Percentiles rank a stretch among this genome's conserved stretches.
Conservation (phyloP, 176 grass and related monocot genomes). For the Dendrocalamus sinicus region DNA sequence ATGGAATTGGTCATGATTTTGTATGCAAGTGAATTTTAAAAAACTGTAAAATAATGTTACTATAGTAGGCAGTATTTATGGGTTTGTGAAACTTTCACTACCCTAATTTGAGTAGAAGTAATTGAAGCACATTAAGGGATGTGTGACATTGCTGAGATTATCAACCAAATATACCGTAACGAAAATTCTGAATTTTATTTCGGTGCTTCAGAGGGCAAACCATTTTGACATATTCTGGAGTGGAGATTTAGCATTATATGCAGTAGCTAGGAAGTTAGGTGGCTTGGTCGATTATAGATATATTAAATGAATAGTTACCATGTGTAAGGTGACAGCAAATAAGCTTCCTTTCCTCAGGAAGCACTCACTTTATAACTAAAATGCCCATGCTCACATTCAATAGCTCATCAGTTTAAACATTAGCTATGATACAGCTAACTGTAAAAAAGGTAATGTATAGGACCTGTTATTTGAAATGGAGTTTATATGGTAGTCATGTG, state of each 20-base stretch:
- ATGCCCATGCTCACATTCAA: background rate
- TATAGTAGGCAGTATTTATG: constrained; percentile 1
- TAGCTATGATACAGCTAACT: constrained; percentile 7
- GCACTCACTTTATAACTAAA: constrained; percentile 15
- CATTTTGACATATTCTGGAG: background rate
- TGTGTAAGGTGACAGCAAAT: constrained; percentile 21
- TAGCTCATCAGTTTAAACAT: background rate
- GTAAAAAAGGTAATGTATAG: constrained; percentile 31
- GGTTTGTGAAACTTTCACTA: background rate
- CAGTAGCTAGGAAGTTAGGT: background rate
- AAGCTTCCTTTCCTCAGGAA: background rate
- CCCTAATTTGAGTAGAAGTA: background rate
- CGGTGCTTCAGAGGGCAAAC: background rate
- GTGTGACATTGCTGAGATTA: background rate
- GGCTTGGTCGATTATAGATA: constrained; percentile 16
- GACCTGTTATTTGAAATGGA: constrained; percentile 99
- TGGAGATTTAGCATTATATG: constrained; percentile 30
- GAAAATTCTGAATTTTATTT: constrained; percentile 3
- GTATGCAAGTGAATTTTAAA: background rate
- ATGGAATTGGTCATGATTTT: background rate
- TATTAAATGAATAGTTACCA: background rate
- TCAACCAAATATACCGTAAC: constrained; percentile 19
- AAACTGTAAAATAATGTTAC: constrained; percentile 7
- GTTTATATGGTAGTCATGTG: constrained; percentile 99
- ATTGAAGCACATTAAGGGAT: background rate